Conservation (phyloP, 2,329 filamentous ascomycete genomes). For the Botrytis pseudocinerea region DNA sequence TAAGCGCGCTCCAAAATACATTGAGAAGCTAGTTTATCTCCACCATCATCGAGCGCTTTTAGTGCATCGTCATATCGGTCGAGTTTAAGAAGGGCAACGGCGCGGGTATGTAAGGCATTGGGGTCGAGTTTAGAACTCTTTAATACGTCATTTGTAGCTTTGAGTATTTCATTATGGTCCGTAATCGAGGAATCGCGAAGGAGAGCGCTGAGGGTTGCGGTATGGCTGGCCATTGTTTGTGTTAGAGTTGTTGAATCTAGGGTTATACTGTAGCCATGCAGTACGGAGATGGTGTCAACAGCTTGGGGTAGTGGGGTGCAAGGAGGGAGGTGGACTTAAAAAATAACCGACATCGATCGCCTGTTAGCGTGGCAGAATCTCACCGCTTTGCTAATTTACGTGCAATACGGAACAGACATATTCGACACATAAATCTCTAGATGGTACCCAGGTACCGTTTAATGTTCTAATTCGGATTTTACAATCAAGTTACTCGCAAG, state of each 20-base stretch:
- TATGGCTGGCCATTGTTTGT: constrained; percentile 32
- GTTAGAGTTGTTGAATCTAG: background rate
- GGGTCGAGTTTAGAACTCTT: constrained; percentile 58
- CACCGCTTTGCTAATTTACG: background rate
- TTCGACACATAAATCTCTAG: background rate
- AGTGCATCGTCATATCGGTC: constrained; percentile 80
- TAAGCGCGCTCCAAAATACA: constrained; percentile 74
- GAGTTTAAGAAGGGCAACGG: constrained; percentile 76
- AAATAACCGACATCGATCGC: constrained; percentile 12
- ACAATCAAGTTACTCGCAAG: background rate
- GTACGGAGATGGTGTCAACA: constrained; percentile 22
- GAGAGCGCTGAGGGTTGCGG: constrained; percentile 39
- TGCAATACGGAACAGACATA: background rate
- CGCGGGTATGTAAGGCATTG: constrained; percentile 66
- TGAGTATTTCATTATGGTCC: constrained; percentile 74
- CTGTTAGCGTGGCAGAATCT: constrained; percentile 8
- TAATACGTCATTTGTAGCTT: constrained; percentile 60
- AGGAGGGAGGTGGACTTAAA: constrained; percentile 13
- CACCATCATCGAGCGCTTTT: constrained; percentile 64
- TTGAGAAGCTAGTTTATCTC: constrained; percentile 58
- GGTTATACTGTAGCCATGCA: constrained; percentile 9
- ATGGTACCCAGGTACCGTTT: background rate
- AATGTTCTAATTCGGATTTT: background rate
- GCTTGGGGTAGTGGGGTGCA: constrained; percentile 20
- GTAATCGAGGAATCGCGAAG: constrained; percentile 58